Evolutionary conservation across 768 basidiomycete genomes (phyloP), one percentile per base, ranked within the genome.

Genomic region (Phanerochaete sordida): DNA sequence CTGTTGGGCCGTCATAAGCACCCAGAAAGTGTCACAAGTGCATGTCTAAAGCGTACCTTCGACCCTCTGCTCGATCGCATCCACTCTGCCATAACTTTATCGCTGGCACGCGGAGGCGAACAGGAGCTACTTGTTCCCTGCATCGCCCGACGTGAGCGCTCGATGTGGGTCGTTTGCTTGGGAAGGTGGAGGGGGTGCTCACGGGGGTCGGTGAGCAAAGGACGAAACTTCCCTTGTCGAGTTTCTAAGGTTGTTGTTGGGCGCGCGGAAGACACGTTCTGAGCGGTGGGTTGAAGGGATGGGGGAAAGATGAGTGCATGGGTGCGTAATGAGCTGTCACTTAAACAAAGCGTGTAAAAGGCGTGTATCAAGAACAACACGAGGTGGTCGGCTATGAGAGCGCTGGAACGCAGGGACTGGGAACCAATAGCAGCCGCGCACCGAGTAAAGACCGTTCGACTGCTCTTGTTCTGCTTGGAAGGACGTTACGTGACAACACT

Each of bases 361-460:
- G 68, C 68, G 68, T 69, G 68, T 57, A 67, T 69, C 68, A 68
- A 24, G 33, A 51, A 44, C 33, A 56, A 52, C 66, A 65, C 61
- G 60, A 60, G 62, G 63, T 37, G 23, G 11, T 28, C 23, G n/a
- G 53, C 23, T 43, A 39, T 7, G 35, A 28, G 35, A 37, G 53
- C 65, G 53, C 57, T 54, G 53, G 35, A 24, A 54, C 24, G 16
- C 53, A 54, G 27, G 33, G n/a, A 21, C 33, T 24, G 24, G 31
- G 53, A 43, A 26, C 8, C 35, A 37, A 54, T 19, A 39, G 53
- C 53, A 35, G 39, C 53, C 53, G 53, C 24, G 35, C 24, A 43
- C 53, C 53, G 53, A 54, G 35, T 43, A 54, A 39, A 54, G 7
- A 21, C 53, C 53, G 53, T 51, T 30, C 19, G 7, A 16, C 19